Evolutionary conservation across 352 stramenopile genomes (phyloP).

Genomic region (Pythium utonaiense): DNA sequence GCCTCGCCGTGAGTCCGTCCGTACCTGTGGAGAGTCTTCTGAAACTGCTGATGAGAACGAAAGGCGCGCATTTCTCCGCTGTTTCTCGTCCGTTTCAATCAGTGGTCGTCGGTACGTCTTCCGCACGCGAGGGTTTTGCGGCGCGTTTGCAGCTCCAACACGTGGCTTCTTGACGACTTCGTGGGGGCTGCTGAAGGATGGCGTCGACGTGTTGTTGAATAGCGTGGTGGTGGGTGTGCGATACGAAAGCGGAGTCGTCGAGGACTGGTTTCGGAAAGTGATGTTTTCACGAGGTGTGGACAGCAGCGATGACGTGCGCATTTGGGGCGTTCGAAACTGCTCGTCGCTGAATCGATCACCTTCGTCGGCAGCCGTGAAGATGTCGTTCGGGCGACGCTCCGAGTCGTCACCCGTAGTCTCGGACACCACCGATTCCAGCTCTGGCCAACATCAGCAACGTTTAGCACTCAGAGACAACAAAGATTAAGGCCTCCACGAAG

Average conservation of each 20-base stretch:
- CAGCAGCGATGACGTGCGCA: not conserved
- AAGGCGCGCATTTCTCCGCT: constrained; percentile 41
- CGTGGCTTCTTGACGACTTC: constrained; percentile 59
- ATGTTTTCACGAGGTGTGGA: constrained; percentile 8
- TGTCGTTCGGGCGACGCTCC: not conserved
- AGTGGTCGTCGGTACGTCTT: constrained; percentile 52
- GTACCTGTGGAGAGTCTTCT: constrained; percentile 56
- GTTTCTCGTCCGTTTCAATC: constrained; percentile 53
- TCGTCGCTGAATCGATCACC: constrained; percentile 7
- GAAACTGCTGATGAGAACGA: constrained; percentile 56
- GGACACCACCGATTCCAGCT: constrained; percentile 5
- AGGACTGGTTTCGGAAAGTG: not conserved
- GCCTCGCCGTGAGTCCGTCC: too few species aligned
- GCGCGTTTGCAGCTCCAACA: constrained; percentile 28
- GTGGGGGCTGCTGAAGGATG: constrained; percentile 15
- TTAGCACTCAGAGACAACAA: not conserved
- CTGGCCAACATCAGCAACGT: not conserved
- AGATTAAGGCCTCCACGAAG: too few species aligned
- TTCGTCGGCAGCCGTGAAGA: not conserved
- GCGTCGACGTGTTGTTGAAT: constrained; percentile 5
- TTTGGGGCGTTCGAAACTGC: constrained; percentile 15
- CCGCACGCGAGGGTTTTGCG: constrained; percentile 32
- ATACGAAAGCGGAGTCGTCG: constrained; percentile 8
- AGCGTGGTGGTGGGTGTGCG: constrained; percentile 11
- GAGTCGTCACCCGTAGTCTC: constrained; percentile 3